Base-by-base conservation (phyloP, 2,329 filamentous ascomycete genomes). In the Ramichloridium luteum region DNA sequence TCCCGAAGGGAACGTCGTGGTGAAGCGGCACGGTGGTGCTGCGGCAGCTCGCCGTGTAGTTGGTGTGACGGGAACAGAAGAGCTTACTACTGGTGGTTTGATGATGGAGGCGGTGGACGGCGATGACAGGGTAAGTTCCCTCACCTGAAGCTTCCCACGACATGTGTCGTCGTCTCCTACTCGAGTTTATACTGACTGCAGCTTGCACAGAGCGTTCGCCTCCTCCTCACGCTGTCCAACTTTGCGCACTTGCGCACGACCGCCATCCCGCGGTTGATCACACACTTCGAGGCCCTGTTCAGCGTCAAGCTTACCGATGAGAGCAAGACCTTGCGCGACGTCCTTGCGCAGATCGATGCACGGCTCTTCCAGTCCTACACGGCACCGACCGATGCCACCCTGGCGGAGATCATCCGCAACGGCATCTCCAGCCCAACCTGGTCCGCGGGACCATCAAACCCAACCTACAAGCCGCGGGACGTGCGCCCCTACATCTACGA, bases 261-360 rank as follows among this genome's bases (percentile, higher is more conserved):
- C 40, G 72, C 88, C 17, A 81, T 96, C 2, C 88, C 88, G 1
- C 77, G 77, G 45, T 70, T 98, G n/a, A 82, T 93, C 52, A 73
- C 80, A 4, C 80, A 90, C 50, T 98, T 96, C 50, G 90, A 98
- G 54, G 85, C 82, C 30, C 74, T 83, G 34, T 98, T 98, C 59
- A 85, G 82, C 2, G 83, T 96, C 40, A 92, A 92, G 51, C 70
- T 98, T 37, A 92, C 85, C 2, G 88, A 94, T 41, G 90, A 98
- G 59, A 79, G 78, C 34, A 88, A 88, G 55, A 90, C 82, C 1
- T 88, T 98, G 51, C 77, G 79, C 34, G 85, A 96, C 49, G 84
- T 93, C 3, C 75, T 96, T 9, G 71, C 72, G 11, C 85, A 96
- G 54, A 94, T 98, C 42, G 86, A 96, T 51, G 72, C 77, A 9